These are phyloP conservation scores for Populus hybrid DNA, from an alignment of 441 rosid species.

Conservation along the genomic window DNA sequence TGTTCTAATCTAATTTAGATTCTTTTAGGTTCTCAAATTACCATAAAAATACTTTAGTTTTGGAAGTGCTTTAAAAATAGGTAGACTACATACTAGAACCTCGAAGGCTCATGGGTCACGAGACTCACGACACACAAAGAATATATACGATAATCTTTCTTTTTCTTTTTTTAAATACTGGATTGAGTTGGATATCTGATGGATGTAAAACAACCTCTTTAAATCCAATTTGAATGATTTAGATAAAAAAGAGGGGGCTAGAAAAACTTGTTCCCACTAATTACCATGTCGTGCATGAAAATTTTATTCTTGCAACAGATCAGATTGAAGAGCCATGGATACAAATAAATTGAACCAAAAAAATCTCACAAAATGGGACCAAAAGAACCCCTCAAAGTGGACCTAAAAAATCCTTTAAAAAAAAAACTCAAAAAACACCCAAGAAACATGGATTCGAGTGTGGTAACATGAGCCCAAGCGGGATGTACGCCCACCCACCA, in stretches of 20 bases:
- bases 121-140: neutral
- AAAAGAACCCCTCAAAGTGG: no score
- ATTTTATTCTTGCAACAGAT: neutral
- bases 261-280: neutral
- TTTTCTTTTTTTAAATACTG: neutral
- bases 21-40: neutral
- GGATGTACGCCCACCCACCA: no score
- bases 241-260: no score
- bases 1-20: neutral
- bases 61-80: neutral
- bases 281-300: neutral
- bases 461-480: no score
- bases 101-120: neutral
- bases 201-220: neutral
- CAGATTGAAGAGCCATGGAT: neutral
- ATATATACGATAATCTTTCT: no score
- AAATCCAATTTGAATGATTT: no score
- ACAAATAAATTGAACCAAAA: no score
- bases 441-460: no score
- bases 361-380: no score
- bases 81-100: neutral
- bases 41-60: neutral
- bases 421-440: no score
- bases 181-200: neutral
- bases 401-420: no score